Base-by-base conservation (phyloP, 23 red algal genomes). In the Gracilariopsis chorda region DNA sequence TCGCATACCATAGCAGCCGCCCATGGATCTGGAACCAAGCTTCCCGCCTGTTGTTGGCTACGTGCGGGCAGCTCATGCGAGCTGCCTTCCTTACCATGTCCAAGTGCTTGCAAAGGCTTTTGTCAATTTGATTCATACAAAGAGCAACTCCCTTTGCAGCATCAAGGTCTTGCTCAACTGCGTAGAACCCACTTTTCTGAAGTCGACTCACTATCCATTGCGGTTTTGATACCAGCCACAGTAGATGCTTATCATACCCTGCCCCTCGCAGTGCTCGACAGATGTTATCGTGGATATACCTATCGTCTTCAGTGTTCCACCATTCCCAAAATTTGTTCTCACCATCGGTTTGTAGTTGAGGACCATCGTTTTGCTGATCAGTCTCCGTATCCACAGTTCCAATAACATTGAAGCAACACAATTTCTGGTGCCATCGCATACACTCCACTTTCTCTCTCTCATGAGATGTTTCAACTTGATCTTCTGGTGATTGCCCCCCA, bases 11-110 rank as follows among this genome's bases (percentile, higher is more conserved):
- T 17, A 79, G 5, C 14, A 79, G 74, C 7, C 74, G 42, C 12
- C 74, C 74, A 55, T 79, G 48, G 20, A 79, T 9, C 48, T 79
- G 74, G 21, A 79, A 79, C 74, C 74, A 79, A 3, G 74, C 45
- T 46, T 72, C 65, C 37, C 65, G 34, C 23, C 3, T 20, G 65
- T 72, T 72, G 5, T 72, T 32, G 23, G 27, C 24, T 4, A 72
- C 65, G 21, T 7, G 5, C 4, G 5, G 20, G 65, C 23, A 43
- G 21, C 65, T 20, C 65, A 72, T 72, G 3, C 65, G 65, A 12
- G 65, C 65, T 72, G 65, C 65, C 37, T 58, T 58, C 3, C 53
- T 17, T 24, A 58, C 53, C 53, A 58, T 58, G 4, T 58, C 53
- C 4, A 58, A 58, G 28, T 58, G 53, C 53, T 58, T 58, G n/a